phyloP scores from a whole-genome alignment of 2,329 filamentous ascomycete species.

The Polytolypa hystricis region DNA sequence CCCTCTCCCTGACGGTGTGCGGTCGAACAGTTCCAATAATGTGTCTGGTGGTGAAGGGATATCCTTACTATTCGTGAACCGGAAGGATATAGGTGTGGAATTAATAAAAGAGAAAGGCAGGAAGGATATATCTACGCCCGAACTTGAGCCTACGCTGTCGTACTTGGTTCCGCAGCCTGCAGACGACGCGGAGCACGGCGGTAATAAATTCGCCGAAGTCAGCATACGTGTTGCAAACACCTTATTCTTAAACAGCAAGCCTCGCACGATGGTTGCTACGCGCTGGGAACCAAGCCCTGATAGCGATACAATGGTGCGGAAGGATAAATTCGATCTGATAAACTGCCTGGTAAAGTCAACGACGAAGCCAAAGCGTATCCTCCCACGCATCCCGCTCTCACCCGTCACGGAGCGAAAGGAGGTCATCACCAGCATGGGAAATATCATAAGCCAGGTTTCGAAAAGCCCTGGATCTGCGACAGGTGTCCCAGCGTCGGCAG shows the following conservation, averaged over 20 bases:
- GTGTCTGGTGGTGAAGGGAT: constrained; percentile 19
- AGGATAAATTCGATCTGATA: constrained; percentile 20
- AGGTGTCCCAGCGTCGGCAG: constrained; percentile 29
- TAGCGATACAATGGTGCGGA: constrained; percentile 15
- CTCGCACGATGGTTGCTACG: constrained; percentile 28
- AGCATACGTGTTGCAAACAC: constrained; percentile 33
- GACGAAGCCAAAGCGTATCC: constrained; percentile 11
- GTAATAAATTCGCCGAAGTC: constrained; percentile 23
- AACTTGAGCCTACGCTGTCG: constrained; percentile 21
- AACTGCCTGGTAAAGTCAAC: constrained; percentile 20
- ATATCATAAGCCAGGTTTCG: constrained; percentile 31
- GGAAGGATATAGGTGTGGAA: constrained; percentile 21
- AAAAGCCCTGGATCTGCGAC: constrained; percentile 20
- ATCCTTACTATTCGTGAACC: constrained; percentile 21
- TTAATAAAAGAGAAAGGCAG: constrained; percentile 18
- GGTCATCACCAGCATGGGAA: constrained; percentile 33
- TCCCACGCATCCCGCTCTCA: constrained; percentile 23
- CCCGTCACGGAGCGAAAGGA: constrained; percentile 27
- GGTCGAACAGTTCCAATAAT: background rate
- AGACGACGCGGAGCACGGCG: constrained; percentile 1
- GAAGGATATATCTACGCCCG: constrained; percentile 20
- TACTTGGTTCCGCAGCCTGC: constrained; percentile 15
- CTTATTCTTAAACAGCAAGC: constrained; percentile 31
- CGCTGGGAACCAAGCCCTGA: constrained; percentile 21
- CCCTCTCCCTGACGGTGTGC: constrained; percentile 12